phyloP scores from a whole-genome alignment of 2,329 filamentous ascomycete genomes.

The Apiospora aurea region DNA sequence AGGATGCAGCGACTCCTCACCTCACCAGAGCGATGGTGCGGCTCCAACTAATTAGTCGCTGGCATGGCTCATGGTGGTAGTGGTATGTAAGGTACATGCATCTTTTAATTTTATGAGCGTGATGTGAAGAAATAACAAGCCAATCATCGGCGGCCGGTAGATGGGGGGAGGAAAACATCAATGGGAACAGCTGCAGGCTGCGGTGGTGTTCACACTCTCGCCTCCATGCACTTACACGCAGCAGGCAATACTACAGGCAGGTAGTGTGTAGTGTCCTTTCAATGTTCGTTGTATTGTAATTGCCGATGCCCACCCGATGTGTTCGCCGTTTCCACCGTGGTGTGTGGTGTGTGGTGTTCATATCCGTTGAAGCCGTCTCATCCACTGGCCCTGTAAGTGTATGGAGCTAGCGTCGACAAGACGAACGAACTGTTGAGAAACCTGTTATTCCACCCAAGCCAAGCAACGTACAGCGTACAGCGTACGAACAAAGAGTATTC shows the following conservation, averaged over 20 bases:
- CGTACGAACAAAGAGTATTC: background rate
- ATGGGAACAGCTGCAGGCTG: background rate
- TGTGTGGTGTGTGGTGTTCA: background rate
- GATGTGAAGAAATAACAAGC: conserved; percentile 9
- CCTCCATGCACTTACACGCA: background rate
- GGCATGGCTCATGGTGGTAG: background rate
- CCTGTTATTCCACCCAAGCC: conserved; percentile 1
- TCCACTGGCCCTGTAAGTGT: background rate
- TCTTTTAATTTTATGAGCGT: conserved; percentile 1
- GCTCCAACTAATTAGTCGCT: background rate
- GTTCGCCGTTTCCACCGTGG: background rate
- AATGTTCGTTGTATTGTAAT: background rate
- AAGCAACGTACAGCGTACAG: background rate
- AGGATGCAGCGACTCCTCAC: background rate
- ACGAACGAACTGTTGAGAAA: background rate
- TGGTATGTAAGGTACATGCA: conserved; percentile 16
- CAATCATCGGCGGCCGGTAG: conserved; percentile 1
- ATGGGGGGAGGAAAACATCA: background rate
- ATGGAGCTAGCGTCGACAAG: background rate
- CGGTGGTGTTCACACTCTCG: background rate
- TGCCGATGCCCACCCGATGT: background rate
- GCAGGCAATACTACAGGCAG: background rate
- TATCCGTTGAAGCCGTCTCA: conserved; percentile 3
- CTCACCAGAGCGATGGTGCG: background rate
- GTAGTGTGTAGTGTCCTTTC: background rate